phyloP scores from a whole-genome alignment of 768 basidiomycete species.

The Cyclocybe cylindracea region DNA sequence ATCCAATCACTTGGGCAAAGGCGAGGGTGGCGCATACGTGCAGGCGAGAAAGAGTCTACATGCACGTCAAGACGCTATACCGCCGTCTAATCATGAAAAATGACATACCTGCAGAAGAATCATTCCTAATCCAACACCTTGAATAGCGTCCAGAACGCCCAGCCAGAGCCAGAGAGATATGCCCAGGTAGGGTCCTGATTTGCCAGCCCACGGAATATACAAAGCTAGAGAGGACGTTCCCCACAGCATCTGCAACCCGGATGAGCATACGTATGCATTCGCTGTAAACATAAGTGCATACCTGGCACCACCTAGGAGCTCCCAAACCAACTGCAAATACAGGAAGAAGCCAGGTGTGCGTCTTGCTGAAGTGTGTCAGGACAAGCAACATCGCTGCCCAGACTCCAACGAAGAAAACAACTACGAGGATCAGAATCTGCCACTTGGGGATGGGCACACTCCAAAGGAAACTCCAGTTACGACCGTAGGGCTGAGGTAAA shows the following conservation, averaged over 20 bases:
- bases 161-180: slow-evolving; percentile 94
- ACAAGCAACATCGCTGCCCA: slow-evolving; percentile 78
- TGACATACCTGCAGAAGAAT: slow-evolving; percentile 71
- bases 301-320: slow-evolving; percentile 94
- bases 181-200: slow-evolving; percentile 84
- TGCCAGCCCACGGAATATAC: slow-evolving; percentile 93
- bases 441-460: slow-evolving; percentile 78
- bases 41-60: slow-evolving; percentile 81
- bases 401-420: slow-evolving; percentile 83
- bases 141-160: slow-evolving; percentile 90
- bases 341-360: slow-evolving; percentile 93
- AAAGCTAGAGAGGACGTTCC: slow-evolving; percentile 91
- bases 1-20: slow-evolving; percentile 87
- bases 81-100: slow-evolving; percentile 19
- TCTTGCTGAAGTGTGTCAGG: slow-evolving; percentile 86
- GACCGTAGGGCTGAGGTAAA: slow-evolving; percentile 73
- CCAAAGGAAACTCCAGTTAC: slow-evolving; percentile 97
- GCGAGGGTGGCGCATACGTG: slow-evolving; percentile 94
- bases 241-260: slow-evolving; percentile 73
- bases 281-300: slow-evolving; percentile 24
- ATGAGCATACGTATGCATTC: slow-evolving; percentile 7
- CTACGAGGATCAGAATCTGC: slow-evolving; percentile 78
- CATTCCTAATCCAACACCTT: slow-evolving; percentile 93
- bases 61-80: slow-evolving; percentile 22
- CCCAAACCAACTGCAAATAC: slow-evolving; percentile 96